phyloP scores from a whole-genome alignment of 495 filamentous ascomycete genomes.

The Parmelia sp. region DNA sequence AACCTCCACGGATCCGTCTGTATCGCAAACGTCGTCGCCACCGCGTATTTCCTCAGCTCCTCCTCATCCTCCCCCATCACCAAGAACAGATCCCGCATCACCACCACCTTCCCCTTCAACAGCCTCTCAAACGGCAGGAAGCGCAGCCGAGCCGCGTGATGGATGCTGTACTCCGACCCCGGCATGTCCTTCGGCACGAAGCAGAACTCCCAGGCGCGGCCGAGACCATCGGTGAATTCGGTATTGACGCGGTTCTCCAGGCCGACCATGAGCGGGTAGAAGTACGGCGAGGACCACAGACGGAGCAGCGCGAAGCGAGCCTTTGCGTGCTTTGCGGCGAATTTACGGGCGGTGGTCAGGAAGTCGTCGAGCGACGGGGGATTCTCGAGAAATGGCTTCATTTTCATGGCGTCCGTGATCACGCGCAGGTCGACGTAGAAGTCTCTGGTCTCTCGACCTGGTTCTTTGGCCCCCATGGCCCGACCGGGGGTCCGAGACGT shows the following conservation, averaged over 20 bases:
- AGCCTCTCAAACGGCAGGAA: conserved; percentile 29
- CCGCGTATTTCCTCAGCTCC: conserved; percentile 37
- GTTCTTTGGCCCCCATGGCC: conserved; percentile 35
- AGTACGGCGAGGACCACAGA: conserved; percentile 46
- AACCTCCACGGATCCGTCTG: conserved; percentile 47
- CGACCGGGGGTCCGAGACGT: conserved; percentile 30
- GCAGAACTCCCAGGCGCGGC: conserved; percentile 41
- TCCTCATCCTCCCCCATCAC: conserved; percentile 42
- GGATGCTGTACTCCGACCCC: conserved; percentile 38
- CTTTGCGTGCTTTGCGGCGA: conserved; percentile 27
- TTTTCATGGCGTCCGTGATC: conserved; percentile 9
- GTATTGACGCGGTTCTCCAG: conserved; percentile 27
- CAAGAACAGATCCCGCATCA: conserved; percentile 38
- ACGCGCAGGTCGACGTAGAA: conserved; percentile 40
- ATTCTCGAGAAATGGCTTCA: conserved; percentile 24
- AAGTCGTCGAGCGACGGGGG: conserved; percentile 33
- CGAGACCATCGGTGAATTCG: conserved; percentile 37
- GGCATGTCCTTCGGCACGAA: conserved; percentile 49
- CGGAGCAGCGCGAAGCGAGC: conserved; percentile 42
- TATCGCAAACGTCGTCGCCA: conserved; percentile 39
- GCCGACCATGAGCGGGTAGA: conserved; percentile 45
- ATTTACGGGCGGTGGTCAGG: conserved; percentile 27
- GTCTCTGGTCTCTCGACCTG: conserved; percentile 32
- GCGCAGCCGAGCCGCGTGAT: conserved; percentile 32
- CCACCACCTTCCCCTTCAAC: conserved; percentile 35